phyloP scores from a whole-genome alignment of 352 stramenopile genomes.

The Phytophthora sansomeana region DNA sequence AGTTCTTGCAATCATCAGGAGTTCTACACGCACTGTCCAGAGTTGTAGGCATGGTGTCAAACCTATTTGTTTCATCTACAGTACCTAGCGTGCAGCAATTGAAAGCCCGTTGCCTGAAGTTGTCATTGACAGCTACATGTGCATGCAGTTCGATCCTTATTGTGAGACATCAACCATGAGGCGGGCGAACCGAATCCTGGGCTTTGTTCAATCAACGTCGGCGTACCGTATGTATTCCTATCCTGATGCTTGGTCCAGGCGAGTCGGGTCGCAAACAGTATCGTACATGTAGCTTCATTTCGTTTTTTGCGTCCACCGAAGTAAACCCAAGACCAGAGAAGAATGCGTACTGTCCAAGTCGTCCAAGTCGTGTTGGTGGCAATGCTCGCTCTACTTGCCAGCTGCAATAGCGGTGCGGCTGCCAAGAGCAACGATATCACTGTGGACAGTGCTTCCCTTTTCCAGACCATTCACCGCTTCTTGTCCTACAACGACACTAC shows the following conservation, averaged over 20 bases:
- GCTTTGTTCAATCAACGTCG: not conserved
- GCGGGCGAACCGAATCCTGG: not conserved
- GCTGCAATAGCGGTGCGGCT: not conserved
- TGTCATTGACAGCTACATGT: too few species aligned
- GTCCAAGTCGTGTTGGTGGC: slow-evolving; percentile 6
- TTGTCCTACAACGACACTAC: not conserved
- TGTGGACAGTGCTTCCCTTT: not conserved
- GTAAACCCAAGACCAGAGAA: not conserved
- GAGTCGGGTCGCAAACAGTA: not conserved
- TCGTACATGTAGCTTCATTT: not conserved
- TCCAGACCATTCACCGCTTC: not conserved
- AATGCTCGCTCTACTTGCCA: slow-evolving; percentile 8
- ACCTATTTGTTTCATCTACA: too few species aligned
- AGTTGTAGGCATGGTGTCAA: too few species aligned
- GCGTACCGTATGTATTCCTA: not conserved
- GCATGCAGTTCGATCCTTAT: too few species aligned
- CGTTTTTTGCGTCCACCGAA: not conserved
- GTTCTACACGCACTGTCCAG: too few species aligned
- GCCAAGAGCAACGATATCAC: not conserved
- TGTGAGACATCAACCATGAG: not conserved
- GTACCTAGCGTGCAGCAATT: too few species aligned
- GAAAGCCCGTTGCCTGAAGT: too few species aligned
- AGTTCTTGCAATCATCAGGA: too few species aligned
- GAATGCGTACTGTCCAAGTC: not conserved
- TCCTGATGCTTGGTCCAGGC: not conserved